Conservation (phyloP, 352 stramenopile species). For the Globisporangium mamillatum region DNA sequence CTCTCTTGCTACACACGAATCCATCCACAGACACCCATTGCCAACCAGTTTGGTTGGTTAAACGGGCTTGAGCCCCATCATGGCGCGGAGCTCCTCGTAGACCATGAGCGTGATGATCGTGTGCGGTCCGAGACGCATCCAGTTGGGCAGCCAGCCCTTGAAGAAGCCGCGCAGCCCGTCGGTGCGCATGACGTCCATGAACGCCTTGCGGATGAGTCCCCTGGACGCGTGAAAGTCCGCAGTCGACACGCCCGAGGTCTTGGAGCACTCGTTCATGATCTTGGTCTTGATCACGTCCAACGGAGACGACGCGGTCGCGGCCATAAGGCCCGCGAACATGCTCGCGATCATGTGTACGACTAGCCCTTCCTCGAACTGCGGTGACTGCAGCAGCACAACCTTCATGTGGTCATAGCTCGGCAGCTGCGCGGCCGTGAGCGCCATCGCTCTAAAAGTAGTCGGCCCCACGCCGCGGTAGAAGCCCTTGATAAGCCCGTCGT, state of each 20-base stretch:
- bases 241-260: constrained; percentile 29
- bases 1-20: neutral
- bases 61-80: constrained; percentile 52
- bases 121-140: constrained; percentile 66
- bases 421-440: constrained; percentile 72
- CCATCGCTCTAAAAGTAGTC: constrained; percentile 67
- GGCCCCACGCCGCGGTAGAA: constrained; percentile 72
- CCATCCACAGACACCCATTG: neutral
- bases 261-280: constrained; percentile 74
- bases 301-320: constrained; percentile 64
- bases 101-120: constrained; percentile 79
- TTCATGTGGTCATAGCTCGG: constrained; percentile 85
- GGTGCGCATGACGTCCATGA: constrained; percentile 45
- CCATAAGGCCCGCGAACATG: constrained; percentile 72
- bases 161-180: constrained; percentile 70
- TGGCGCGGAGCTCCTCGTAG: constrained; percentile 61
- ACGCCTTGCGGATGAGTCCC: constrained; percentile 49
- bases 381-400: constrained; percentile 47
- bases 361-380: constrained; percentile 52
- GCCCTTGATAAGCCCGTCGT: constrained; percentile 56
- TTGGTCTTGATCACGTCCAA: constrained; percentile 85
- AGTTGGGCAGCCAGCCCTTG: constrained; percentile 78
- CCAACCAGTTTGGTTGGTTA: constrained; percentile 18
- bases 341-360: constrained; percentile 63
- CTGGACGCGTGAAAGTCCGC: constrained; percentile 29